These are phyloP conservation scores for Wickerhamomyces canadensis DNA, from an alignment of 805 yeast genomes.

Conservation along the genomic window DNA sequence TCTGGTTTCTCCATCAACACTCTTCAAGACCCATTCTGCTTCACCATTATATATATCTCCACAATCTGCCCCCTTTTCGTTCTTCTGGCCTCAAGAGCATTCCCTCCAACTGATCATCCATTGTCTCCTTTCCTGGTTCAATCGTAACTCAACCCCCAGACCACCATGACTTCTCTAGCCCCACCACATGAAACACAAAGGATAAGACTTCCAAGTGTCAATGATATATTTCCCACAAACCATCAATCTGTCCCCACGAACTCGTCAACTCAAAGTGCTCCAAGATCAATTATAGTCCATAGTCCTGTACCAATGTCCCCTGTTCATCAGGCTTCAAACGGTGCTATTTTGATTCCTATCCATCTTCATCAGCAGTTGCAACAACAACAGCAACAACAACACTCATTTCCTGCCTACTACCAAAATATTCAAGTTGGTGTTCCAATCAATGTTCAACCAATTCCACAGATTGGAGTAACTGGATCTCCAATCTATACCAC, in stretches of 20 bases:
- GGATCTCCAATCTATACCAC: constrained; percentile 5
- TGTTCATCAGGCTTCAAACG: constrained; percentile 2
- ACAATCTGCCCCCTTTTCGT: too few species aligned
- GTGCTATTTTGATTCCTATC: neutral
- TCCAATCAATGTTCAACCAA: constrained; percentile 1
- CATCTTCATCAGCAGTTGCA: constrained; percentile 8
- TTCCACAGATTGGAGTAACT: constrained; percentile 2
- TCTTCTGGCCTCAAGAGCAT: too few species aligned
- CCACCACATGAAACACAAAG: constrained; percentile 7
- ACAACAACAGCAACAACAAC: constrained; percentile 8
- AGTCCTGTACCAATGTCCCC: constrained; percentile 1
- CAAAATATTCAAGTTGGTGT: too few species aligned
- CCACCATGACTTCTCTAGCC: neutral
- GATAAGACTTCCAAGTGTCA: constrained; percentile 22
- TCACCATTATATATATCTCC: too few species aligned
- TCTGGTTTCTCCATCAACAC: too few species aligned
- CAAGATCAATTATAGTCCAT: constrained; percentile 1
- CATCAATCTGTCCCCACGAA: neutral
- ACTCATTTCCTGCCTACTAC: neutral
- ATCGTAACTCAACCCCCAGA: too few species aligned
- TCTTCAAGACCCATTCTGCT: too few species aligned
- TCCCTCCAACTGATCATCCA: too few species aligned
- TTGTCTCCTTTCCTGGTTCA: too few species aligned
- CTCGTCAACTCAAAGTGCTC: neutral
- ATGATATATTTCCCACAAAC: constrained; percentile 20